Base-by-base conservation (phyloP, 164 flowering plant species). In the Malania oleifera region DNA sequence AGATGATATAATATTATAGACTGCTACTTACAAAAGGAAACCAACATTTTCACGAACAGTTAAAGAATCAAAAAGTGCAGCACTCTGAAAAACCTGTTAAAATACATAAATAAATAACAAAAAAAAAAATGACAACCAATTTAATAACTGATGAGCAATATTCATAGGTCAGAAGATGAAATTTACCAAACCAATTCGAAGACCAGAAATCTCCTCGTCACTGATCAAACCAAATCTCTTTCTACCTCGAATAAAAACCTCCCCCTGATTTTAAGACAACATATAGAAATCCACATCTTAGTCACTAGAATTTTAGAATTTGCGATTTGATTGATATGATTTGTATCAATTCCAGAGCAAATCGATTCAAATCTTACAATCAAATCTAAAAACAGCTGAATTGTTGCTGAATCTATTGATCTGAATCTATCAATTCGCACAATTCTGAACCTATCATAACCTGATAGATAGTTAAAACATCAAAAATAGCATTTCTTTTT, bases 21-120 rank as follows among this genome's bases (percentile, higher is more conserved):
- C 7, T 47, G 59, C 67, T 45, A 57, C 98, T 90, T 88, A 91
- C 99, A 91, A 68, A 66, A 81, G 88, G 68, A 95, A 95, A 71
- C 99, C 99, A 79, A 95, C 99, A 80, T 95, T 91, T 80, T 95
- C 97, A 57, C 97, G 93, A 59, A 95, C 97, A 37, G 91, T 87
- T 57, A 91, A 63, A 35, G 97, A 95, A 73, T 91, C 99, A 78
- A 95, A 95, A 60, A 91, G 96, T 64, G 99, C 96, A 3, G 96
- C 99, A 80, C 96, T 89, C 73, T 95, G 99, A 65, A 95, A 95
- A 13, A 93, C 97, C 98, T 93, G 82, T 67, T 18, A 54, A 15
- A 23, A 1, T 13, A 31, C 47, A 10, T 26, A 34, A 5, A 48
- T 25, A 37, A 13, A 31, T 28, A 29, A 35, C 17, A 3, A 52